These are phyloP conservation scores for Fagus sylvatica DNA, from an alignment of 306 rosid species.

Conservation along the genomic window DNA sequence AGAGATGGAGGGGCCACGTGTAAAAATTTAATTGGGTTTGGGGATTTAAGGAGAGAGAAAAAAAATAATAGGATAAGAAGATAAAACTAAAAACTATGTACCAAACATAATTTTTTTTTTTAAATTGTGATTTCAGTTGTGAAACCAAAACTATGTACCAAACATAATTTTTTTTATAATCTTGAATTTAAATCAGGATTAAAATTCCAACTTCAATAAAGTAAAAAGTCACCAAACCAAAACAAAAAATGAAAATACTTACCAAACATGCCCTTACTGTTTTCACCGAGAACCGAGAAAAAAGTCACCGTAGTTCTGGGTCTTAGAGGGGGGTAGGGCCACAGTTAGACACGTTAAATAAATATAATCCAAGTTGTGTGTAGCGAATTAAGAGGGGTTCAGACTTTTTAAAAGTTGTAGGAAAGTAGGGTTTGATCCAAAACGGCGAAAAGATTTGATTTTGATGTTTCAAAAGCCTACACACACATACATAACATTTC, in stretches of 20 bases:
- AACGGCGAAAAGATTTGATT: slow-evolving; percentile 25
- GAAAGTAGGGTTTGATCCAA: slow-evolving; percentile 5
- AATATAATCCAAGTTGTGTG: neutral
- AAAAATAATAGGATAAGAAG: too few relatives aligned
- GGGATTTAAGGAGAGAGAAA: too few relatives aligned
- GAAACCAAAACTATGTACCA: too few relatives aligned
- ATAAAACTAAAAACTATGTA: too few relatives aligned
- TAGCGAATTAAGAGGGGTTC: neutral
- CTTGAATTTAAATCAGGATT: too few relatives aligned
- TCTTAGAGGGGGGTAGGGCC: neutral
- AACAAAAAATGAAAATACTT: neutral
- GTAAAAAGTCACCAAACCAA: neutral
- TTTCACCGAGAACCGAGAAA: neutral
- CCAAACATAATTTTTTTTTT: too few relatives aligned
- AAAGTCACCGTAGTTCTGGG: neutral
- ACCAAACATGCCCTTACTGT: neutral
- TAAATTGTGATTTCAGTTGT: too few relatives aligned
- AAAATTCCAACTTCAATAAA: too few relatives aligned
- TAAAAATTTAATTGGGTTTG: too few relatives aligned
- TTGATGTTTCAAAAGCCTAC: slow-evolving; percentile 6
- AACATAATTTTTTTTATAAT: too few relatives aligned
- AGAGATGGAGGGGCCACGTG: too few relatives aligned
- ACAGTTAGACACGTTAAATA: neutral
- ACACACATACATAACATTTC: neutral
- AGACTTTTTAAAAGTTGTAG: neutral